phyloP scores from a whole-genome alignment of 2,329 filamentous ascomycete species.

The Cladophialophora carrionii region DNA sequence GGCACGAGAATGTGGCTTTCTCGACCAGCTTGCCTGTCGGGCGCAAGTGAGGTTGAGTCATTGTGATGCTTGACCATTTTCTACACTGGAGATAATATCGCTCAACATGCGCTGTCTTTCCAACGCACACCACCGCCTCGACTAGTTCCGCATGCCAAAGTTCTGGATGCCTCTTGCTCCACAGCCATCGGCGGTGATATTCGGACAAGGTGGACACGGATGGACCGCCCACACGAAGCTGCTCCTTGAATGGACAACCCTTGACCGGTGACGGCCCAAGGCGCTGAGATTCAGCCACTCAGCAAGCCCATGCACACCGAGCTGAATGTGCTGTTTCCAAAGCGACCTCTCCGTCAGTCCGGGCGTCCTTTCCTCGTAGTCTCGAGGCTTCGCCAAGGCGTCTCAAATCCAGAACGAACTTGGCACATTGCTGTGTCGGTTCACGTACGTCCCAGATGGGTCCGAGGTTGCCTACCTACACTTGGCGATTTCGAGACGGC shows the following conservation, averaged over 20 bases:
- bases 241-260: background rate
- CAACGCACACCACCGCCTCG: background rate
- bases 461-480: background rate
- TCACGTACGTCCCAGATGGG: background rate
- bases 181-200: background rate
- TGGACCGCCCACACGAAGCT: background rate
- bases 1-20: background rate
- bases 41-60: background rate
- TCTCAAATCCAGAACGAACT: background rate
- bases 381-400: background rate
- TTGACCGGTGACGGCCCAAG: background rate
- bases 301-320: background rate
- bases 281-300: no score
- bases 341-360: background rate
- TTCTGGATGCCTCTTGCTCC: background rate
- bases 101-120: background rate
- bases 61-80: background rate
- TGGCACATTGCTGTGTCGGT: background rate
- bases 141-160: background rate
- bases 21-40: background rate
- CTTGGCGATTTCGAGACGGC: background rate
- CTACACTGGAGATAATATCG: background rate
- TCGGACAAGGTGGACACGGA: no score
- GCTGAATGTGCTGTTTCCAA: background rate
- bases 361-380: background rate